Evolutionary conservation across 140 eudicot genomes (phyloP).

Genomic region (Oenanthe javanica): DNA sequence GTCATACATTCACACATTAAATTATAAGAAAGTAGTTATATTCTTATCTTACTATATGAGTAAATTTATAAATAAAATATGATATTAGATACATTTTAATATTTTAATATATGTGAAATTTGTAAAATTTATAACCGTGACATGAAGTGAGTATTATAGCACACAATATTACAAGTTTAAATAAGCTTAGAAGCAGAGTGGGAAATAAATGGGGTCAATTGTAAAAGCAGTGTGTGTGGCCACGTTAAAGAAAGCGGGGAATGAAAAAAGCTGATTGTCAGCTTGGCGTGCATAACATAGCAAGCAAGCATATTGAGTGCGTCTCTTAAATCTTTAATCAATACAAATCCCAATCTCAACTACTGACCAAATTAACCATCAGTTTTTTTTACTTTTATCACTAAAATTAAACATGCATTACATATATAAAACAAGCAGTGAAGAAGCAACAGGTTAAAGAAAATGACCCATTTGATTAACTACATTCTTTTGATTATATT

Average conservation of each 20-base stretch:
- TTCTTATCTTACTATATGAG: no score
- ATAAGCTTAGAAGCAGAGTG: not conserved
- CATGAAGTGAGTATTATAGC: no score
- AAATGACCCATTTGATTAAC: not conserved
- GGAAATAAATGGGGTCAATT: not conserved
- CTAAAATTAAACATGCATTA: not conserved
- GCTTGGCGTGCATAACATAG: slow-evolving; percentile 8
- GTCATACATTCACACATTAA: no score
- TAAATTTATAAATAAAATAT: no score
- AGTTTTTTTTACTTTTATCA: not conserved
- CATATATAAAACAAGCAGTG: not conserved
- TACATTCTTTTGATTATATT: no score
- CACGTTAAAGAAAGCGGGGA: slow-evolving; percentile 1
- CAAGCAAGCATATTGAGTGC: slow-evolving; percentile 1
- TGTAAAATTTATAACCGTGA: no score
- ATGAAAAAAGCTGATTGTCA: slow-evolving; percentile 13
- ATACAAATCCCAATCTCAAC: not conserved
- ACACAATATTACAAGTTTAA: no score
- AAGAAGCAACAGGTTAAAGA: not conserved
- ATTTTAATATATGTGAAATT: no score
- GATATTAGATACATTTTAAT: no score
- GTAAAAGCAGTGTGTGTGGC: not conserved
- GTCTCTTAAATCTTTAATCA: not conserved
- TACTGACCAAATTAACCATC: not conserved
- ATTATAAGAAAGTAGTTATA: no score